Evolutionary conservation across 2,329 filamentous ascomycete species (phyloP).

Genomic region (Verticillium klebahnii): DNA sequence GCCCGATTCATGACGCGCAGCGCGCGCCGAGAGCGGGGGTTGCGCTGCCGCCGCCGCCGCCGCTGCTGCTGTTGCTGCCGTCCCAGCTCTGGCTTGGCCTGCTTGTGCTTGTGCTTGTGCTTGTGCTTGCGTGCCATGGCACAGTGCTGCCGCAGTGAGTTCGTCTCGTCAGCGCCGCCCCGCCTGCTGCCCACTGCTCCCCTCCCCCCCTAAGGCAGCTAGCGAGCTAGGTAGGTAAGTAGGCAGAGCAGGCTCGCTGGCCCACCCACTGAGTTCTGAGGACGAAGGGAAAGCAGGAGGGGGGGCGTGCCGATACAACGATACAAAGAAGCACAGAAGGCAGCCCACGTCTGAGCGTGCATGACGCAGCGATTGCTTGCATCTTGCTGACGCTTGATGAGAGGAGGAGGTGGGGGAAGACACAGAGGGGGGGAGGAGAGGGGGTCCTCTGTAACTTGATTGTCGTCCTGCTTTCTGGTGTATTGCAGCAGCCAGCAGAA

Average conservation of each 20-base stretch:
- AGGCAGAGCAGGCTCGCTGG: no score
- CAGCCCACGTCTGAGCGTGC: conserved; percentile 10
- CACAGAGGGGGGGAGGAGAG: background rate
- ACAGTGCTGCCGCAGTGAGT: background rate
- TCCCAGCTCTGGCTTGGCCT: background rate
- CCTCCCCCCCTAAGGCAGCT: background rate
- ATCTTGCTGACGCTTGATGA: background rate
- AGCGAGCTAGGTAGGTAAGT: no score
- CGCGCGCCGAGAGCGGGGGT: background rate
- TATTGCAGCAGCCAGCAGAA: background rate
- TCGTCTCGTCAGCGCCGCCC: background rate
- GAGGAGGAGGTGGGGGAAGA: background rate
- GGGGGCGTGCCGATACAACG: conserved; percentile 7
- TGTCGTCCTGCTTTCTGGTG: background rate
- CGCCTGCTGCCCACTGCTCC: background rate
- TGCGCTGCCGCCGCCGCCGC: background rate
- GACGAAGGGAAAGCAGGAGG: background rate
- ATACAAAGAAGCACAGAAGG: conserved; percentile 3
- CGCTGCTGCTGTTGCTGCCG: background rate
- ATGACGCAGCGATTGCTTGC: conserved; percentile 14
- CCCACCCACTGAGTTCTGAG: no score
- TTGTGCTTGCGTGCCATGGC: background rate
- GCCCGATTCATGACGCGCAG: background rate
- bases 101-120: background rate
- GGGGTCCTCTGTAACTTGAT: background rate